Conservation (phyloP, 805 yeast genomes). For the Yamadazyma nakazawae region DNA sequence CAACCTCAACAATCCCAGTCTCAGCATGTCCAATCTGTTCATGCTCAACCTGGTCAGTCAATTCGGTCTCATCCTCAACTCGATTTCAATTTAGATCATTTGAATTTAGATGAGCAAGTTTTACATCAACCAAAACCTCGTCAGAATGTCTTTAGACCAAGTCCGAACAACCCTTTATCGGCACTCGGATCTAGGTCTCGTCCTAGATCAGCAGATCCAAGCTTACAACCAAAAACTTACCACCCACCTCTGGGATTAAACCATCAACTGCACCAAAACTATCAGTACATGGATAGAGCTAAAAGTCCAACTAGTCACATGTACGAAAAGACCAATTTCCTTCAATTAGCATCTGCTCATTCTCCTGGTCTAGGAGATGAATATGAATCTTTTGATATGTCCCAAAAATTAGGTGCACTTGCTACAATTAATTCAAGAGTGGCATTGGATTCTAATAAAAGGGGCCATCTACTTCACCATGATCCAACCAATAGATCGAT, state of each 20-base stretch:
- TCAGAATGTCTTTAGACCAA: slow-evolving; percentile 24
- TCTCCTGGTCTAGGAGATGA: slow-evolving; percentile 18
- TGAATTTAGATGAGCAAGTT: slow-evolving; percentile 13
- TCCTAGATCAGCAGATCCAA: slow-evolving; percentile 48
- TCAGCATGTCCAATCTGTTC: background rate
- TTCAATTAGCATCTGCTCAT: slow-evolving; percentile 32
- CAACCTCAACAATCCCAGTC: background rate
- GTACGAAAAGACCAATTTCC: slow-evolving; percentile 42
- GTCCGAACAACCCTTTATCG: background rate
- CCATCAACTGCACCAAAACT: slow-evolving; percentile 1
- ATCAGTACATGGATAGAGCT: slow-evolving; percentile 28
- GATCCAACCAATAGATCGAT: slow-evolving; percentile 35
- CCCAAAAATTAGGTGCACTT: slow-evolving; percentile 60
- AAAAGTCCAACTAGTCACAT: slow-evolving; percentile 41
- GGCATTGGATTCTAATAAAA: slow-evolving; percentile 42
- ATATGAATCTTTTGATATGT: slow-evolving; percentile 21
- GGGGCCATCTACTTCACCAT: slow-evolving; percentile 14
- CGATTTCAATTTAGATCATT: slow-evolving; percentile 11
- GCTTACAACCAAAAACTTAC: slow-evolving; percentile 18
- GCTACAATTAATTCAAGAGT: slow-evolving; percentile 61
- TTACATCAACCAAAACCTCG: slow-evolving; percentile 42
- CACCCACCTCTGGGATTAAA: background rate
- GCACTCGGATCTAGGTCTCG: slow-evolving; percentile 18
- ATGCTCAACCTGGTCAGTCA: background rate
- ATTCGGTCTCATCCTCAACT: background rate